Conservation (phyloP, 1,139 yeast genomes). For the Lodderomyces oxycetoniae region DNA sequence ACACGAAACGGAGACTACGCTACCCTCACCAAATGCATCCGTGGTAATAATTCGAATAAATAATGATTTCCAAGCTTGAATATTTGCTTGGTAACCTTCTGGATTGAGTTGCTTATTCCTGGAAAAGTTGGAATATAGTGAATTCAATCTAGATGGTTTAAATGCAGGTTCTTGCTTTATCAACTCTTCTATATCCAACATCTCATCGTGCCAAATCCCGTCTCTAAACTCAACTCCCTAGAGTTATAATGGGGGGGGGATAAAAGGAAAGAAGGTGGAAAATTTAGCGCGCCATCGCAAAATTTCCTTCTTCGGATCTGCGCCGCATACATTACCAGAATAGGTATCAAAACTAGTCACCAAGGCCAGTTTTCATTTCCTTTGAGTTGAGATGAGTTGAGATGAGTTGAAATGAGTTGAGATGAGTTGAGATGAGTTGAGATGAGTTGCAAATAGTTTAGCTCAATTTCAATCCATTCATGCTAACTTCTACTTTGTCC, state of each 20-base stretch:
- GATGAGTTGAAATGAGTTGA: too few relatives aligned
- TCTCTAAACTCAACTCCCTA: too few relatives aligned
- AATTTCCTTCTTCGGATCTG: too few relatives aligned
- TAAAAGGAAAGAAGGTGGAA: too few relatives aligned
- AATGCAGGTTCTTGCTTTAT: conserved; percentile 26
- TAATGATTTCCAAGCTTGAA: conserved; percentile 54
- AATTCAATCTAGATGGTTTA: conserved; percentile 49
- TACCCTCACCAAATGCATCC: conserved; percentile 9
- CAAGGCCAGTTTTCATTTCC: too few relatives aligned
- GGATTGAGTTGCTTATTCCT: conserved; percentile 49
- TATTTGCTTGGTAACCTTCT: conserved; percentile 68
- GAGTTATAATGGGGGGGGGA: too few relatives aligned
- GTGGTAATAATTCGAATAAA: conserved; percentile 20
- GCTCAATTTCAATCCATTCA: conserved; percentile 17
- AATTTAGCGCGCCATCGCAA: too few relatives aligned
- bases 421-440: too few relatives aligned
- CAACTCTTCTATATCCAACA: conserved; percentile 13
- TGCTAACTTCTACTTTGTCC: conserved; percentile 36
- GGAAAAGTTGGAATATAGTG: conserved; percentile 60
- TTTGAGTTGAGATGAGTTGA: too few relatives aligned
- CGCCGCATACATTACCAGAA: neutral
- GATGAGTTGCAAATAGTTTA: too few relatives aligned
- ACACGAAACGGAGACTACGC: conserved; percentile 22
- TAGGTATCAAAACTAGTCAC: neutral
- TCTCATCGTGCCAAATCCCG: too few relatives aligned